Conservation (phyloP, 139 green algal species). For the Chlamydomonas urium region DNA sequence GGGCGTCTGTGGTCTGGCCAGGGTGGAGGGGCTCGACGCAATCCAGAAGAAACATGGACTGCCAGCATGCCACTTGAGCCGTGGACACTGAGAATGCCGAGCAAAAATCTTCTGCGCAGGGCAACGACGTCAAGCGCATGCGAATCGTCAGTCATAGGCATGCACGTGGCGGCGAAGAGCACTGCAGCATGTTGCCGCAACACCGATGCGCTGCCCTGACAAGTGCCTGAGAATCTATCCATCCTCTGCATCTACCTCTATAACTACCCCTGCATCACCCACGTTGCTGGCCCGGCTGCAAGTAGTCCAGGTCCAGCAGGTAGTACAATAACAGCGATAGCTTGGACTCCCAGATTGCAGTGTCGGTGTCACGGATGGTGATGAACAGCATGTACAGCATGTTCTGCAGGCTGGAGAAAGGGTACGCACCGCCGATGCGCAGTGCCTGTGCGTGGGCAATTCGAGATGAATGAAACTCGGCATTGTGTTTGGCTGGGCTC, state of each 20-base stretch:
- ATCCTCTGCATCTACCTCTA: background rate
- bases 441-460: too few species aligned
- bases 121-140: background rate
- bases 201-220: background rate
- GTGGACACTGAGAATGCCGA: background rate
- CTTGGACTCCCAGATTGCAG: constrained; percentile 26
- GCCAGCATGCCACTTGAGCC: constrained; percentile 8
- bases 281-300: constrained; percentile 2
- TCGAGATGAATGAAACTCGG: too few species aligned
- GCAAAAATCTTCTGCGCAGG: background rate
- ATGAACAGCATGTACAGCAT: constrained; percentile 41
- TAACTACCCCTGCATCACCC: background rate
- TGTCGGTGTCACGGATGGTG: constrained; percentile 11
- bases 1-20: background rate
- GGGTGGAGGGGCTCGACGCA: constrained; percentile 1
- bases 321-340: constrained; percentile 55
- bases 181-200: background rate
- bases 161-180: background rate
- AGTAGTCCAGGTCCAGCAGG: constrained; percentile 39
- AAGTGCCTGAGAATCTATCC: background rate
- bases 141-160: background rate
- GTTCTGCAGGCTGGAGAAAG: constrained; percentile 15
- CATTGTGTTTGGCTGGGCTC: background rate
- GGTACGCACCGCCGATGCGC: constrained; percentile 10
- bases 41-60: constrained; percentile 11